phyloP scores from a whole-genome alignment of 2,329 filamentous ascomycete genomes.

The Colletotrichum viniferum region DNA sequence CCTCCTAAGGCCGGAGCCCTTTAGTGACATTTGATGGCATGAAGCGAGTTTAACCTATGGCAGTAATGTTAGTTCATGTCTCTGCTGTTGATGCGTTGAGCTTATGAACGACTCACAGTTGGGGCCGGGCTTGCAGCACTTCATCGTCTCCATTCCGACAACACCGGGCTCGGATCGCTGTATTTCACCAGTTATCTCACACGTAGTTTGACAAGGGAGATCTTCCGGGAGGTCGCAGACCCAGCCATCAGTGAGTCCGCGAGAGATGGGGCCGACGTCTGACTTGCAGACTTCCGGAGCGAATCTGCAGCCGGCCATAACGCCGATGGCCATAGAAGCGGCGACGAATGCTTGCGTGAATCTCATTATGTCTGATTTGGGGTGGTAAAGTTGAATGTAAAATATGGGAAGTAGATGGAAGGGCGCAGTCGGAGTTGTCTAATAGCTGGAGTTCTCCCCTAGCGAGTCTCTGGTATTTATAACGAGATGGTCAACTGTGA shows the following conservation, averaged over 20 bases:
- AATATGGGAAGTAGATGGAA: background rate
- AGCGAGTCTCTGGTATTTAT: background rate
- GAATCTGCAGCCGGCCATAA: background rate
- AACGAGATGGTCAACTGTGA: background rate
- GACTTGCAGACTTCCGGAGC: background rate
- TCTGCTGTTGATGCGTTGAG: background rate
- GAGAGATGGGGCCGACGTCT: background rate
- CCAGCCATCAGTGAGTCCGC: background rate
- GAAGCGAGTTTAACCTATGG: background rate
- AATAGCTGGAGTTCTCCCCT: rapidly evolving
- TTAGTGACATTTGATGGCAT: background rate
- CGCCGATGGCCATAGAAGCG: background rate
- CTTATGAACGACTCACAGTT: background rate
- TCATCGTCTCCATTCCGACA: background rate
- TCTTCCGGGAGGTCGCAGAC: background rate
- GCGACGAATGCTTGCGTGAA: background rate
- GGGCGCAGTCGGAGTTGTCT: background rate
- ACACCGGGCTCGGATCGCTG: background rate
- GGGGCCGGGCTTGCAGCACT: background rate
- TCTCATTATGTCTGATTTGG: background rate
- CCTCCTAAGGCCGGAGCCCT: rapidly evolving
- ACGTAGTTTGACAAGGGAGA: background rate
- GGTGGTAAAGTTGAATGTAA: background rate
- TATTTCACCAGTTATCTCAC: background rate
- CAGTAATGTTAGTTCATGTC: background rate